Base-by-base conservation (phyloP, 148 eudicot species). In the Chenopodium formosanum region DNA sequence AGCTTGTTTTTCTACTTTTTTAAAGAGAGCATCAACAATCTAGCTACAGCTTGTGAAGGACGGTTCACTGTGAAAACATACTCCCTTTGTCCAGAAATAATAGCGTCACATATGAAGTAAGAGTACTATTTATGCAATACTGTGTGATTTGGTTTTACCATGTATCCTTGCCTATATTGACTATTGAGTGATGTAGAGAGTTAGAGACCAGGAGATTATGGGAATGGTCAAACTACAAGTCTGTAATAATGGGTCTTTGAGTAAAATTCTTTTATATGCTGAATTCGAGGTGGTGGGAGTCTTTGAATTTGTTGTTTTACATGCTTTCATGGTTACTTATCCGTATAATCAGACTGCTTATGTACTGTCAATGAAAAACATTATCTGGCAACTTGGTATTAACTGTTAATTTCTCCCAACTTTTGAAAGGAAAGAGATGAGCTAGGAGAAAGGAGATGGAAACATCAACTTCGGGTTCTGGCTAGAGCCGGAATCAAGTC, bases 391-490 rank as follows among this genome's bases (percentile, higher is more conserved):
- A 31, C 9, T 12, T 52, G 46, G 16, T 46, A 53, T 19, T 74
- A 29, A 53, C 67, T 56, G 17, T 31, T 44, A 63, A 79, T 37
- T 73, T 44, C 34, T 27, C 27, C 74, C 60, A 19, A 74, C 80
- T 3, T 71, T 86, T 79, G 82, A 84, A 40, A 91, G 97, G 85
- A 88, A 84, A 89, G 98, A 76, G 98, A 92, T 80, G 92, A 91
- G 82, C 86, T 94, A 79, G 98, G 98, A 77, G 94, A 91, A 84
- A 89, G 97, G 82, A 86, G 98, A 82, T 89, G 92, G 88, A 94
- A 92, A 83, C 93, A 89, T 50, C 97, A 94, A 83, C 86, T 88
- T 37, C 93, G 90, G 58, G 94, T 90, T 82, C 85, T 94, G 81
- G 81, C 91, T 29, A 76, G 87, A 71, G 97, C 93, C 75, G 94